Base-by-base conservation (phyloP, 768 basidiomycete species). In the Lepiota brunneoincarnata region DNA sequence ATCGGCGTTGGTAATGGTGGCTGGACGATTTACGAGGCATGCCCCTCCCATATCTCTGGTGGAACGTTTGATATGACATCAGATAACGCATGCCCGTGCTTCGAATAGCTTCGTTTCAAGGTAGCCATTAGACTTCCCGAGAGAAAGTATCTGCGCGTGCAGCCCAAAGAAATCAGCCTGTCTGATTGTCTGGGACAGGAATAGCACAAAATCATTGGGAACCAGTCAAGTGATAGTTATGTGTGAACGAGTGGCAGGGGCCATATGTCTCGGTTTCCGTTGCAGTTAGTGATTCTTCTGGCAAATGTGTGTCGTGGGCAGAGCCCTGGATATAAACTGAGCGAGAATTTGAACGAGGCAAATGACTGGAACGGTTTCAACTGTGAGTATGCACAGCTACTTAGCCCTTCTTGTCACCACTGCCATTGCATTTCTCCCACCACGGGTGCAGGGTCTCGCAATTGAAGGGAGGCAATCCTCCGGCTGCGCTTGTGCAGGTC, bases 401-500 rank as follows among this genome's bases (percentile, higher is more conserved):
- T 37, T 48, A 21, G 15, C 35, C 15, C 47, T 20, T 48, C 47
- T 48, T 35, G 34, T 48, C 23, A 17, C 34, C 20, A 12, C 23
- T 36, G 21, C 47, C 34, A 36, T 48, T 31, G 31, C 11, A 31
- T 31, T 31, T n/a, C 15, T 48, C 47, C 11, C n/a, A 18, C 37
- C 47, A 21, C 47, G 36, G 28, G 47, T 18, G 12, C 35, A 36
- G 23, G 47, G 35, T 0, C 11, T 37, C 14, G 47, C 12, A 9
- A 37, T 48, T 21, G 35, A 36, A 21, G 35, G n/a, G 37, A n/a
- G 47, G 14, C 47, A 48, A 36, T 23, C 47, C 11, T 21, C 47
- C n/a, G 35, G 34, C 2, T 48, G 47, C 14, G 18, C 7, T 48
- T 48, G 47, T 21, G 47, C 47, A 35, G 47, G 47, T 48, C 34